These are phyloP conservation scores for Suillus subluteus DNA, from an alignment of 768 basidiomycete species.

Conservation along the genomic window DNA sequence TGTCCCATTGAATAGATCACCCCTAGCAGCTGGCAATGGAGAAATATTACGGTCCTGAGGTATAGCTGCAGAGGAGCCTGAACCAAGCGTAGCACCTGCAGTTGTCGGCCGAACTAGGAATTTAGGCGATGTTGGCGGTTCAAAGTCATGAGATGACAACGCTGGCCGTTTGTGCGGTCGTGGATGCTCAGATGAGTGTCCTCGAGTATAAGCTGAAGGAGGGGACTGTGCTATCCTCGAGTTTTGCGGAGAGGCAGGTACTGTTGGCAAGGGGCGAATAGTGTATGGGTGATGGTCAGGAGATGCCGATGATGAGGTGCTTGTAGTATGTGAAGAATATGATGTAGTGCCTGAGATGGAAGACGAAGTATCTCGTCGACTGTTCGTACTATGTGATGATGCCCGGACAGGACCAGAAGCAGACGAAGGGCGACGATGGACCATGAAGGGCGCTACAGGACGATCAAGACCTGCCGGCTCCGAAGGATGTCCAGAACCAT, in stretches of 20 bases:
- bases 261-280: conserved; percentile 24
- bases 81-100: conserved; percentile 33
- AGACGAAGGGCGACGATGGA: conserved; percentile 17
- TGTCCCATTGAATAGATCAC: neutral
- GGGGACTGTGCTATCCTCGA: conserved; percentile 19
- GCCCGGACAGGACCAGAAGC: conserved; percentile 8
- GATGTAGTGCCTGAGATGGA: conserved; percentile 17
- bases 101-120: conserved; percentile 42
- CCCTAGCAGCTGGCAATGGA: neutral
- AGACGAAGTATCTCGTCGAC: conserved; percentile 32
- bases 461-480: conserved; percentile 23
- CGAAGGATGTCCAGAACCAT: conserved; percentile 19
- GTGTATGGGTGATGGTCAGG: conserved; percentile 17
- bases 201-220: conserved; percentile 22
- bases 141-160: conserved; percentile 10
- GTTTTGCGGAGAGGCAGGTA: conserved; percentile 36
- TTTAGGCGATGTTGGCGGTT: conserved; percentile 17
- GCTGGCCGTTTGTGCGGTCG: conserved; percentile 19
- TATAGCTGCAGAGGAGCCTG: conserved; percentile 26
- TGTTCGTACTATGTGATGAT: conserved; percentile 18
- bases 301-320: conserved; percentile 15
- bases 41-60: conserved; percentile 17
- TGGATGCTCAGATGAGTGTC: conserved; percentile 22
- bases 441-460: conserved; percentile 14
- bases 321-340: conserved; percentile 11